Evolutionary conservation across 2,329 filamentous ascomycete genomes (phyloP).

Genomic region (Xylariales sp.): DNA sequence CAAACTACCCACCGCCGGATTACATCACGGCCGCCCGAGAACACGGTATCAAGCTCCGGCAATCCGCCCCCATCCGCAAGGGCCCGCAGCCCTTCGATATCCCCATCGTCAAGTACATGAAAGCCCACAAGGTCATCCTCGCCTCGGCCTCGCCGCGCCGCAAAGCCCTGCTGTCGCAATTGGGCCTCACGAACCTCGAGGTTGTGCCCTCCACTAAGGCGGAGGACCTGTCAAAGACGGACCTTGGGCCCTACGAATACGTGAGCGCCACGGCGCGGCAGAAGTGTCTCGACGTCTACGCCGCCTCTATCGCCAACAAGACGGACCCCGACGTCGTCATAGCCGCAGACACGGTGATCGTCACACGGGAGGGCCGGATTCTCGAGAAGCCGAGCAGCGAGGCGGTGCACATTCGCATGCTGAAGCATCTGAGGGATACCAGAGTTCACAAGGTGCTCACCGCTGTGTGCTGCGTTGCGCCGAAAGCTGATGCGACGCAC

Average conservation of each 20-base stretch:
- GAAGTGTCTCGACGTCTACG: constrained; percentile 74
- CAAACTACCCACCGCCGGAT: constrained; percentile 39
- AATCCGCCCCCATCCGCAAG: constrained; percentile 33
- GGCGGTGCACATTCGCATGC: constrained; percentile 76
- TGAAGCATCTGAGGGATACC: constrained; percentile 75
- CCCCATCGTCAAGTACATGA: constrained; percentile 72
- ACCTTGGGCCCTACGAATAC: constrained; percentile 80
- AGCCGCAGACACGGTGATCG: constrained; percentile 86
- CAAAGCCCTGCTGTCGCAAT: constrained; percentile 73
- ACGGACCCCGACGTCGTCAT: constrained; percentile 78
- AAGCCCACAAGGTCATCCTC: constrained; percentile 77
- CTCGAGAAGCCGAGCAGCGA: constrained; percentile 87
- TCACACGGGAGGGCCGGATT: constrained; percentile 68
- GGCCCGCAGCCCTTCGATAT: constrained; percentile 66
- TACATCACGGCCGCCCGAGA: constrained; percentile 38
- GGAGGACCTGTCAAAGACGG: constrained; percentile 76
- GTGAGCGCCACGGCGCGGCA: constrained; percentile 79
- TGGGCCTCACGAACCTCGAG: constrained; percentile 79
- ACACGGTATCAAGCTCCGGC: constrained; percentile 24
- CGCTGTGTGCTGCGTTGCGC: constrained; percentile 76
- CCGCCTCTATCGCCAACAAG: constrained; percentile 34
- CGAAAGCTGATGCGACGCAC: constrained; percentile 71
- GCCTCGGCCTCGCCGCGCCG: constrained; percentile 86
- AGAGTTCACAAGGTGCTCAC: constrained; percentile 79
- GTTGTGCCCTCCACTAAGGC: constrained; percentile 77